Percentiles rank a stretch among this genome's conserved stretches.
Evolutionary conservation across 1,284 basidiomycete genomes (phyloP).

Genomic region (Stygiomarasmius scandens): DNA sequence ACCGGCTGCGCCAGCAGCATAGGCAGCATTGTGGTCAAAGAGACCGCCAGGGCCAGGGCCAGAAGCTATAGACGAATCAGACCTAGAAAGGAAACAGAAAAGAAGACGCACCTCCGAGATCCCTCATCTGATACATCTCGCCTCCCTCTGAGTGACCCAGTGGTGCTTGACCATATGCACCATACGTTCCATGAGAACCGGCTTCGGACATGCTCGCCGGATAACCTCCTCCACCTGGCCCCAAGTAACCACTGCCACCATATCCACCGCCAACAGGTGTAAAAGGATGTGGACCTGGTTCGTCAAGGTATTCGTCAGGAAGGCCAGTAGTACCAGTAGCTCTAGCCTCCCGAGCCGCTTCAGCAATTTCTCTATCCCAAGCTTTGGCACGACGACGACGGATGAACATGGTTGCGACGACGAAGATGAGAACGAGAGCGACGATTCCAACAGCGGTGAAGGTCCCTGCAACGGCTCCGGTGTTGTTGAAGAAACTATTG

Average conservation of each 20-base stretch:
- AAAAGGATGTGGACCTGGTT: not conserved
- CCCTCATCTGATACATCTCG: too few relatives aligned
- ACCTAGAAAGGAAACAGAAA: too few relatives aligned
- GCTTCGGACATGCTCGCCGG: not conserved
- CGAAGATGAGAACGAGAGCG: conserved; percentile 51
- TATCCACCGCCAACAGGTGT: too few relatives aligned
- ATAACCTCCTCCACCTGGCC: not conserved
- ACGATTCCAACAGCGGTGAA: conserved; percentile 71
- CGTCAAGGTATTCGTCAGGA: not conserved
- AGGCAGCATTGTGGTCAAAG: too few relatives aligned
- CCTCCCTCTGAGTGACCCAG: too few relatives aligned
- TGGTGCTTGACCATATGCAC: not conserved
- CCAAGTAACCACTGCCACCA: not conserved
- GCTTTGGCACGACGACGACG: conserved; percentile 63
- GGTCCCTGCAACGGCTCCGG: conserved; percentile 67
- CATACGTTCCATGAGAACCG: not conserved
- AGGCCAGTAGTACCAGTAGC: not conserved
- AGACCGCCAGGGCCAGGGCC: too few relatives aligned
- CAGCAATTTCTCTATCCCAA: conserved; percentile 71
- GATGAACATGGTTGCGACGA: conserved; percentile 53
- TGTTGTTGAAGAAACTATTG: conserved; percentile 70
- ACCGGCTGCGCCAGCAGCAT: not conserved
- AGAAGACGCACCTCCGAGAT: too few relatives aligned
- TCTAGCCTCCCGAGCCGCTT: conserved; percentile 36
- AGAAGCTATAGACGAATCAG: not conserved